phyloP scores from a whole-genome alignment of 2,329 filamentous ascomycete species.

The Nannizziopsis barbatae region DNA sequence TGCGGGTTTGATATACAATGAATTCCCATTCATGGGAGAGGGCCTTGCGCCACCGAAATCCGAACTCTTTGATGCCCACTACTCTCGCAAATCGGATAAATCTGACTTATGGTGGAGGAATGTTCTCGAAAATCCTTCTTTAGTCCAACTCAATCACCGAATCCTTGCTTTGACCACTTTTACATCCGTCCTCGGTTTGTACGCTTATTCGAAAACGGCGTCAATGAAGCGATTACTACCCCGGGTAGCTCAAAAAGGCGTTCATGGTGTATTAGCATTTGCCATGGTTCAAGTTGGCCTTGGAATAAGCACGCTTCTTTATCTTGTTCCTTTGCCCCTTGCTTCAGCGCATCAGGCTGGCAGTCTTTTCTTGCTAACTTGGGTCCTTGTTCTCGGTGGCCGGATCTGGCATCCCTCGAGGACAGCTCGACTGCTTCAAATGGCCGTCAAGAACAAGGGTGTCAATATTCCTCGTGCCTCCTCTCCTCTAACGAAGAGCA shows the following conservation, averaged over 20 bases:
- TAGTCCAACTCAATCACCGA: constrained; percentile 92
- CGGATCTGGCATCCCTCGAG: constrained; percentile 62
- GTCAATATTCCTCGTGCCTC: not conserved
- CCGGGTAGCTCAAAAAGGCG: constrained; percentile 52
- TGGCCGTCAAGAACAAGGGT: constrained; percentile 30
- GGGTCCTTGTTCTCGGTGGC: constrained; percentile 66
- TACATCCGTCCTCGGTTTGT: constrained; percentile 65
- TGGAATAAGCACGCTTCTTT: constrained; percentile 83
- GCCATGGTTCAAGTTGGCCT: constrained; percentile 71
- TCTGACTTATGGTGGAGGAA: constrained; percentile 94
- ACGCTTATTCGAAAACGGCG: constrained; percentile 62
- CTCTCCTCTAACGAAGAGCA: constrained; percentile 3
- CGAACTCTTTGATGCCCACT: constrained; percentile 78
- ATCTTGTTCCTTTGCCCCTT: constrained; percentile 79
- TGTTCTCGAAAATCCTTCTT: constrained; percentile 89
- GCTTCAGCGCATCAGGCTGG: constrained; percentile 91
- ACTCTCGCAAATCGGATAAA: constrained; percentile 64
- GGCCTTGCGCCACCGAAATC: constrained; percentile 68
- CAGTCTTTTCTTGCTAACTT: constrained; percentile 71
- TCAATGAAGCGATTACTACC: constrained; percentile 50
- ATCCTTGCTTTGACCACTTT: constrained; percentile 86
- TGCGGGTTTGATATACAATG: constrained; percentile 95
- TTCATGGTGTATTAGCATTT: constrained; percentile 71
- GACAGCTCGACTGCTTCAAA: constrained; percentile 48
- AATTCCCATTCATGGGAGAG: constrained; percentile 90